phyloP scores from a whole-genome alignment of 208 protist species.

The Acanthamoeba sp. region DNA sequence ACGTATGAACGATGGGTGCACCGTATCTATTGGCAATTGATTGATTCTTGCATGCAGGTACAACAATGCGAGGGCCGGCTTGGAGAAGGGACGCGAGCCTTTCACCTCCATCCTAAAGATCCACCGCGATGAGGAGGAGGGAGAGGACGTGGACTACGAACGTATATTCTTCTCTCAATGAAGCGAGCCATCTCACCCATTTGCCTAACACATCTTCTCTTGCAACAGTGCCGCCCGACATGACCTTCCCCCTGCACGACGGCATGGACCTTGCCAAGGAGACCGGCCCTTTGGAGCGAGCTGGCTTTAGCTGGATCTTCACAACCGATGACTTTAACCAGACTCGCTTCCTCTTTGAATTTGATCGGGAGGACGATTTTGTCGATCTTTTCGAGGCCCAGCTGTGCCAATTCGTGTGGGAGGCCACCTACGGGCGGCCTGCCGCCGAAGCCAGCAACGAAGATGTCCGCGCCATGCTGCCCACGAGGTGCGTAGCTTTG shows the following conservation, averaged over 20 bases:
- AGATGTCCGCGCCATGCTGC: background rate
- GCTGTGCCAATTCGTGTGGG: background rate
- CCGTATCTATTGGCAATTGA: background rate
- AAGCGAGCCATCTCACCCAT: background rate
- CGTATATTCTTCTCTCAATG: background rate
- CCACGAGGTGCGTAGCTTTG: background rate
- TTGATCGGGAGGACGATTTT: slow-evolving; percentile 52
- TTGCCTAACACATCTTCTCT: background rate
- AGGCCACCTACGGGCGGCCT: background rate
- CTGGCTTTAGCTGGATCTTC: slow-evolving; percentile 34
- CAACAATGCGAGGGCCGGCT: background rate
- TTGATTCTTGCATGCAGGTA: background rate
- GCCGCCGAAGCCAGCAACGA: background rate
- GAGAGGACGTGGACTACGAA: background rate
- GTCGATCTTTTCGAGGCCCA: background rate
- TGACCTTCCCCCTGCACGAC: slow-evolving; percentile 1
- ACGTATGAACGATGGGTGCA: background rate
- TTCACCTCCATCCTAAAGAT: background rate
- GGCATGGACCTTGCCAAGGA: slow-evolving; percentile 51
- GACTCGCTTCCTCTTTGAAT: slow-evolving; percentile 27
- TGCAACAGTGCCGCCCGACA: background rate
- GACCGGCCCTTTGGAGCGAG: slow-evolving; percentile 7
- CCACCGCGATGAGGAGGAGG: background rate
- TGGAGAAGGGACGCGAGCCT: background rate
- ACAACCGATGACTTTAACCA: background rate